These are phyloP conservation scores for Entrophospora sp. DNA, from an alignment of 192 early-diverging fungal species.

Conservation along the genomic window DNA sequence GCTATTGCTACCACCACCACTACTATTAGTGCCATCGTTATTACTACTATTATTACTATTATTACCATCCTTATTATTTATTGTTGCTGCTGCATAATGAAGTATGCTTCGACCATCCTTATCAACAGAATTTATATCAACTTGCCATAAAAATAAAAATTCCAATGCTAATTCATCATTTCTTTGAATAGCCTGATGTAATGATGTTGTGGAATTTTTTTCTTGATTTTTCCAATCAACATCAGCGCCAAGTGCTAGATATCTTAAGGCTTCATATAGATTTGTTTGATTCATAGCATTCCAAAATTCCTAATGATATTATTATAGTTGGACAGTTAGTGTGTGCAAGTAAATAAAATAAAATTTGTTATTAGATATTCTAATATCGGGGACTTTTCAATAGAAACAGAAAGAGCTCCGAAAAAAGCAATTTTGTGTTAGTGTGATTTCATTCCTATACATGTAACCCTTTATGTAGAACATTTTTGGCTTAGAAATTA, in stretches of 20 bases:
- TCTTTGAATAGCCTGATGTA: constrained; percentile 54
- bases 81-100: constrained; percentile 65
- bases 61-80: too few species aligned
- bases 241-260: constrained; percentile 63
- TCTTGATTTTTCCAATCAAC: constrained; percentile 58
- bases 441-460: too few species aligned
- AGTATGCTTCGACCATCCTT: constrained; percentile 58
- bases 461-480: too few species aligned
- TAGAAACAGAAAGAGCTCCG: too few species aligned
- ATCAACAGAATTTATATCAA: constrained; percentile 58
- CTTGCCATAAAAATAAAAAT: constrained; percentile 73
- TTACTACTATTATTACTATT: too few species aligned
- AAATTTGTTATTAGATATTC: too few species aligned
- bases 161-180: constrained; percentile 65
- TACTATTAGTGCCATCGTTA: too few species aligned
- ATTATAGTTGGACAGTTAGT: neutral
- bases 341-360: too few species aligned
- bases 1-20: too few species aligned
- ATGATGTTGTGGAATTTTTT: constrained; percentile 47
- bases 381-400: too few species aligned
- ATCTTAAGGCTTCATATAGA: constrained; percentile 46
- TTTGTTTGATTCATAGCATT: constrained; percentile 48
- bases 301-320: constrained; percentile 42
- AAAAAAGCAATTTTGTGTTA: too few species aligned
- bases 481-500: too few species aligned